Percentiles rank a stretch among this genome's conserved stretches.
phyloP scores from a whole-genome alignment of 1,284 basidiomycete genomes.

The Tilletia walkeri region DNA sequence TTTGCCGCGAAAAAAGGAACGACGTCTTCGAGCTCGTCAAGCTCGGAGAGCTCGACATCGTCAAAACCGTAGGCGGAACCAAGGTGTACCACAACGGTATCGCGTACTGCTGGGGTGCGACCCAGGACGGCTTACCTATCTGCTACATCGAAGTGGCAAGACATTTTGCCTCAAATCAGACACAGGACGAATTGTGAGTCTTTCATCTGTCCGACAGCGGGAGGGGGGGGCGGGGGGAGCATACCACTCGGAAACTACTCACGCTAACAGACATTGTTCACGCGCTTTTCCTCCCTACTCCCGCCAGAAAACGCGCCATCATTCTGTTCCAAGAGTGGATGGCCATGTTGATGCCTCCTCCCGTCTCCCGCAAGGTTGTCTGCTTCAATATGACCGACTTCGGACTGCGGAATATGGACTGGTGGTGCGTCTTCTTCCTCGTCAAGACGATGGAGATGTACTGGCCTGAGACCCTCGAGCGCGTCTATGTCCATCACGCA shows the following conservation, averaged over 20 bases:
- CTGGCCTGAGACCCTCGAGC: constrained; percentile 46
- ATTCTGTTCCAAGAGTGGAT: constrained; percentile 43
- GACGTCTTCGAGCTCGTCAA: constrained; percentile 37
- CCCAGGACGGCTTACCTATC: constrained; percentile 40
- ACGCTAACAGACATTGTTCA: no score
- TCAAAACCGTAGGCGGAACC: constrained; percentile 39
- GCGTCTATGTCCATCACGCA: constrained; percentile 47
- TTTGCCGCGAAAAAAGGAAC: constrained; percentile 34
- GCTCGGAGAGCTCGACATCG: constrained; percentile 37
- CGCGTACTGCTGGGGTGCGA: constrained; percentile 42
- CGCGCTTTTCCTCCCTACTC: not conserved
- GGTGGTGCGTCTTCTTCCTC: constrained; percentile 49
- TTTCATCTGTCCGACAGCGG: no score
- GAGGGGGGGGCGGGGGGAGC: no score
- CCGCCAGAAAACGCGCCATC: constrained; percentile 33
- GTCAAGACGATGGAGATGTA: constrained; percentile 51
- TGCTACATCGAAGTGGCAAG: constrained; percentile 49
- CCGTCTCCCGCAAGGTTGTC: constrained; percentile 47
- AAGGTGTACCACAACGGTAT: constrained; percentile 48
- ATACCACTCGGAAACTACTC: no score
- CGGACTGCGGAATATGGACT: constrained; percentile 51
- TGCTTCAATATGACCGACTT: constrained; percentile 53
- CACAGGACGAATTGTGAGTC: constrained; percentile 40
- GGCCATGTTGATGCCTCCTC: constrained; percentile 43
- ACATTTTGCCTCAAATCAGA: constrained; percentile 48